Conservation (phyloP, 192 early-diverging fungal species). For the Haplosporangium gracile region DNA sequence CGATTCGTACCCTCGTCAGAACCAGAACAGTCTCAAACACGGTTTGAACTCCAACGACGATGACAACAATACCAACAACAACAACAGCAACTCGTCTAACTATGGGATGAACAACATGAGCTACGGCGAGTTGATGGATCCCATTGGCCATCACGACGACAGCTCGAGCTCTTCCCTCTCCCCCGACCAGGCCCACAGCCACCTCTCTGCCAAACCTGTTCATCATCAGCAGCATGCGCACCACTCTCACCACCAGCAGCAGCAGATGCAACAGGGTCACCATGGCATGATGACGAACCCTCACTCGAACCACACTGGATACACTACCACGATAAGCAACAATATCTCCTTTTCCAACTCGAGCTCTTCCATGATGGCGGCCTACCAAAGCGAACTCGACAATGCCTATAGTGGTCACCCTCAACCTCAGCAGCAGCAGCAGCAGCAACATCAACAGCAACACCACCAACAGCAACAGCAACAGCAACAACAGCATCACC, state of each 20-base stretch:
- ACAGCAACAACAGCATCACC: slow-evolving; percentile 6
- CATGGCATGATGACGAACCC: not conserved
- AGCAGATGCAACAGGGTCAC: slow-evolving; percentile 24
- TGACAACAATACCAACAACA: not conserved
- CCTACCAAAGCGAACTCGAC: slow-evolving; percentile 6
- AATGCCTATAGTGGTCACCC: slow-evolving; percentile 22
- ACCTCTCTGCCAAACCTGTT: not conserved
- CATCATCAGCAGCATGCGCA: slow-evolving; percentile 18
- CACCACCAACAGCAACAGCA: slow-evolving; percentile 22
- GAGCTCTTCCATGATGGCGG: slow-evolving; percentile 4
- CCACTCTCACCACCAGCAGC: slow-evolving; percentile 16
- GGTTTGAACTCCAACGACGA: slow-evolving; percentile 10
- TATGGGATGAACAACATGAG: slow-evolving; percentile 26
- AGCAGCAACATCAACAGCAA: slow-evolving; percentile 22
- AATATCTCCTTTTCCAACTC: not conserved
- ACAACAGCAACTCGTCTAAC: not conserved
- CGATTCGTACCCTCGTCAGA: not conserved
- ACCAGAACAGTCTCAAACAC: slow-evolving; percentile 17
- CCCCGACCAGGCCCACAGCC: slow-evolving; percentile 35
- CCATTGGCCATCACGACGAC: slow-evolving; percentile 22
- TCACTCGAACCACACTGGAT: slow-evolving; percentile 10
- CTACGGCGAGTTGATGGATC: slow-evolving; percentile 47
- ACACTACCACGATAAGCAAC: slow-evolving; percentile 11
- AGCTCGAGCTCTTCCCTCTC: slow-evolving; percentile 39
- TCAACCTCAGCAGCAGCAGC: slow-evolving; percentile 14